Percentiles rank a stretch among this genome's conserved stretches.
Conservation (phyloP, 2,329 filamentous ascomycete genomes). For the Fusarium sp. region DNA sequence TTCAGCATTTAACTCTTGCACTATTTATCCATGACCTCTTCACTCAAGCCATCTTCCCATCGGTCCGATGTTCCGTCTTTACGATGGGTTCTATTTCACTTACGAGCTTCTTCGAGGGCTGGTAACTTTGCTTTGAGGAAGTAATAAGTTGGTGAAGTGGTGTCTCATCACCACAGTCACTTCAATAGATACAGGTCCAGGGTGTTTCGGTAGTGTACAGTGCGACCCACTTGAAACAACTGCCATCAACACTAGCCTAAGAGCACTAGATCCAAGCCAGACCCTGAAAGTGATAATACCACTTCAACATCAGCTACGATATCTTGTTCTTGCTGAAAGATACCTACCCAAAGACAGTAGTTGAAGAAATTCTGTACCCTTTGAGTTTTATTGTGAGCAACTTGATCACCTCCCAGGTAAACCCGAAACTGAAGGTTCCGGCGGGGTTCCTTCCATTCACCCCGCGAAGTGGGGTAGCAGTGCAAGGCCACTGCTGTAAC, state of each 20-base stretch:
- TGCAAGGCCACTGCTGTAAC: constrained; percentile 42
- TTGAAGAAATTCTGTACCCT: neutral
- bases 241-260: neutral
- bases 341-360: too few species aligned
- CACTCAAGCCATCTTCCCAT: neutral
- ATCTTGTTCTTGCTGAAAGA: neutral
- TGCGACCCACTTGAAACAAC: constrained; percentile 15
- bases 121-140: neutral
- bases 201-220: constrained; percentile 22
- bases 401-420: neutral
- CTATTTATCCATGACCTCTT: neutral
- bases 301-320: neutral
- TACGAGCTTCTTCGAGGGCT: neutral
- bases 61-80: neutral
- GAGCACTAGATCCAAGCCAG: neutral
- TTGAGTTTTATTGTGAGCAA: neutral
- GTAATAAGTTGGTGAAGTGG: neutral
- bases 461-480: constrained; percentile 44
- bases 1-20: neutral
- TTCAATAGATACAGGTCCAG: neutral
- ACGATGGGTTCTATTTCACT: neutral
- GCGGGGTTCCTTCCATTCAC: constrained; percentile 11
- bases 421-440: neutral
- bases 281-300: constrained; percentile 15
- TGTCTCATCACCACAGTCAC: neutral